phyloP scores from a whole-genome alignment of 2,329 filamentous ascomycete genomes.

The Ophiostoma australiae region DNA sequence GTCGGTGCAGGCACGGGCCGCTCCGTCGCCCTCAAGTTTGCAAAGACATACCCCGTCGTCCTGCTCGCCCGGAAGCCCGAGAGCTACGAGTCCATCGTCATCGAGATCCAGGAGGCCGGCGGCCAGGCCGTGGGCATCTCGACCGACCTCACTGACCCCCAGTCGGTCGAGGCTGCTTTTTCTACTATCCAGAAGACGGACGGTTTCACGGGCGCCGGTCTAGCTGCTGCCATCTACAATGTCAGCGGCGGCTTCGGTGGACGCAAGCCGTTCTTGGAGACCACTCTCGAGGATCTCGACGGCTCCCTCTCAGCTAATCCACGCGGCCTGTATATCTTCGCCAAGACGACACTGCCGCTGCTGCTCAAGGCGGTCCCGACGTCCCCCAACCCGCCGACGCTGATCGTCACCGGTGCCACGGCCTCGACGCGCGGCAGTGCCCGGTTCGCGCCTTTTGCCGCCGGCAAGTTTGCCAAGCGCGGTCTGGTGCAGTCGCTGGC shows the following conservation, averaged over 20 bases:
- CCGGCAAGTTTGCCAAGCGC: constrained; percentile 73
- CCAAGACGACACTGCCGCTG: constrained; percentile 64
- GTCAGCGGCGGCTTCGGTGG: constrained; percentile 49
- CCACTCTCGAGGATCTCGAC: constrained; percentile 48
- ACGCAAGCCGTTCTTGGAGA: constrained; percentile 55
- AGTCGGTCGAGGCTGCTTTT: constrained; percentile 54
- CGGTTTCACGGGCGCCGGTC: constrained; percentile 46
- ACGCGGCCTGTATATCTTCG: constrained; percentile 71
- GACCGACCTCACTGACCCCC: constrained; percentile 56
- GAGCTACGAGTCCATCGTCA: constrained; percentile 61
- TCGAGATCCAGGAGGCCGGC: constrained; percentile 62
- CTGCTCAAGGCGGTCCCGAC: constrained; percentile 57
- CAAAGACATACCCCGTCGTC: constrained; percentile 64
- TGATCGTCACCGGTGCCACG: constrained; percentile 85
- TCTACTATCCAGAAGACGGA: constrained; percentile 53
- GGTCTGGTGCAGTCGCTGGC: constrained; percentile 71
- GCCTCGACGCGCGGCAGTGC: constrained; percentile 71
- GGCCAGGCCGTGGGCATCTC: constrained; percentile 67
- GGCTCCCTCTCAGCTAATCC: constrained; percentile 43
- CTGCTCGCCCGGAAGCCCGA: constrained; percentile 65
- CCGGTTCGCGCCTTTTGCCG: constrained; percentile 64
- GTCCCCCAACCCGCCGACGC: constrained; percentile 62
- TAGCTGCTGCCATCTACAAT: constrained; percentile 67
- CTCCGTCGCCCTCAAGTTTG: constrained; percentile 51
- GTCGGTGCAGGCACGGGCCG: constrained; percentile 61